Percentiles rank a stretch among this genome's conserved stretches.
Conservation (phyloP, 805 yeast genomes). For the Metschnikowia lunata region DNA sequence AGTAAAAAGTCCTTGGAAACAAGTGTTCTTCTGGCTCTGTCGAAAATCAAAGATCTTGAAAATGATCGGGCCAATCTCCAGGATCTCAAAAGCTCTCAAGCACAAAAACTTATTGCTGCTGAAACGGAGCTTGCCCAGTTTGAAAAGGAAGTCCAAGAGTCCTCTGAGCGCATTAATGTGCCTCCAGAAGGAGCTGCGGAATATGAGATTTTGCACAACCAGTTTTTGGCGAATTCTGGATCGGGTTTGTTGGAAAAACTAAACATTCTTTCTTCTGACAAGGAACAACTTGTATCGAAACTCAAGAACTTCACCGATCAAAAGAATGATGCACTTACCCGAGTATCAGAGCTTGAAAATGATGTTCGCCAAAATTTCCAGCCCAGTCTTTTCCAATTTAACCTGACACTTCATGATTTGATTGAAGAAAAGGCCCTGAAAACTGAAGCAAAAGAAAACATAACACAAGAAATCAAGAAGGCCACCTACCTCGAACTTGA, state of each 20-base stretch:
- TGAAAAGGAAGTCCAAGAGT: constrained; percentile 20
- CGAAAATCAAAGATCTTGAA: constrained; percentile 46
- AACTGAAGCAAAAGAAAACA: constrained; percentile 20
- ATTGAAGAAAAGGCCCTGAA: constrained; percentile 27
- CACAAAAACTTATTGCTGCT: constrained; percentile 46
- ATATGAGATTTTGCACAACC: constrained; percentile 55
- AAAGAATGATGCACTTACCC: constrained; percentile 33
- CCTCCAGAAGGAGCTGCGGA: constrained; percentile 50
- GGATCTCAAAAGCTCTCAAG: constrained; percentile 27
- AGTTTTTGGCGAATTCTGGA: constrained; percentile 53
- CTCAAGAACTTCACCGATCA: constrained; percentile 25
- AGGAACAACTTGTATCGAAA: constrained; percentile 35
- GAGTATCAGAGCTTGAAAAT: constrained; percentile 38
- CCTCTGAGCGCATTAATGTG: constrained; percentile 25
- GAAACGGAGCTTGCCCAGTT: constrained; percentile 28
- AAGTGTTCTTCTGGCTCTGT: constrained; percentile 44
- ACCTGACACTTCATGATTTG: constrained; percentile 28
- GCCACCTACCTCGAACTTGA: constrained; percentile 48
- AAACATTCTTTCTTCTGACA: constrained; percentile 38
- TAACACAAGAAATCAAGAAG: constrained; percentile 35
- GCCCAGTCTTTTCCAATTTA: constrained; percentile 28
- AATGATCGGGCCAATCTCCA: constrained; percentile 53
- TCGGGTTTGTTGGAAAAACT: constrained; percentile 52
- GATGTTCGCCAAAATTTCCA: constrained; percentile 31
- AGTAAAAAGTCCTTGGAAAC: constrained; percentile 45